A percentile compares a stretch with the other conserved stretches of the same genome.
Evolutionary conservation across 495 filamentous ascomycete genomes (phyloP).

Genomic region (Ramalina peruviana): DNA sequence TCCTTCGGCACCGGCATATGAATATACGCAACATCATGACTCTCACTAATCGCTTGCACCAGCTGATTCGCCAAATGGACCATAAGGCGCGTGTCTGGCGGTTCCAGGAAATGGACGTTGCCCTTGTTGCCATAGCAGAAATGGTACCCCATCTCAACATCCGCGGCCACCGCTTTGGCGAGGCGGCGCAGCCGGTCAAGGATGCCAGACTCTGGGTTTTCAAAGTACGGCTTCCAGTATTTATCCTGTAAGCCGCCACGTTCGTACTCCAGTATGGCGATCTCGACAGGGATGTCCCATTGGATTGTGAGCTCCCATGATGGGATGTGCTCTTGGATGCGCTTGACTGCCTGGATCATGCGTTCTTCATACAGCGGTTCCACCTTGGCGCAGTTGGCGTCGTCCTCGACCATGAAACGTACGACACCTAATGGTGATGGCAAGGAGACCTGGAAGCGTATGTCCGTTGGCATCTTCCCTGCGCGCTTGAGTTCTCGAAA

Average conservation of each 20-base stretch:
- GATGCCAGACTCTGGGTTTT: slow-evolving; percentile 24
- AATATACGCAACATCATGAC: slow-evolving; percentile 23
- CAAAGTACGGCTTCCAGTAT: slow-evolving; percentile 24
- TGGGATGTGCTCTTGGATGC: slow-evolving; percentile 26
- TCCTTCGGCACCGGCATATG: slow-evolving; percentile 32
- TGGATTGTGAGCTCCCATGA: slow-evolving; percentile 30
- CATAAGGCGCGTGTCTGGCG: slow-evolving; percentile 18
- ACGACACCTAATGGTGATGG: slow-evolving; percentile 18
- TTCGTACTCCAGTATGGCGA: slow-evolving; percentile 22
- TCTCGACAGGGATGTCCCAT: slow-evolving; percentile 26
- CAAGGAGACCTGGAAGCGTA: slow-evolving; percentile 27
- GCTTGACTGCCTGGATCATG: slow-evolving; percentile 18
- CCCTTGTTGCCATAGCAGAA: slow-evolving; percentile 33
- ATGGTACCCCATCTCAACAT: slow-evolving; percentile 27
- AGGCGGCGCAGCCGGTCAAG: slow-evolving; percentile 20
- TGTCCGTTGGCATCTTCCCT: slow-evolving; percentile 14
- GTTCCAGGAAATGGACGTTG: slow-evolving; percentile 31
- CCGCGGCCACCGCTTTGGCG: slow-evolving; percentile 16
- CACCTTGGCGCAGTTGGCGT: slow-evolving; percentile 3
- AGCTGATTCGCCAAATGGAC: slow-evolving; percentile 24
- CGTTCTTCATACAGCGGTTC: slow-evolving; percentile 29
- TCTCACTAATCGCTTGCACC: background rate
- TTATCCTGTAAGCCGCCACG: background rate
- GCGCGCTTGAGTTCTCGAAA: slow-evolving; percentile 21
- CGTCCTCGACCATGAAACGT: slow-evolving; percentile 9